phyloP scores from a whole-genome alignment of 176 grass and related monocot species.

The Tuctoria greenei region DNA sequence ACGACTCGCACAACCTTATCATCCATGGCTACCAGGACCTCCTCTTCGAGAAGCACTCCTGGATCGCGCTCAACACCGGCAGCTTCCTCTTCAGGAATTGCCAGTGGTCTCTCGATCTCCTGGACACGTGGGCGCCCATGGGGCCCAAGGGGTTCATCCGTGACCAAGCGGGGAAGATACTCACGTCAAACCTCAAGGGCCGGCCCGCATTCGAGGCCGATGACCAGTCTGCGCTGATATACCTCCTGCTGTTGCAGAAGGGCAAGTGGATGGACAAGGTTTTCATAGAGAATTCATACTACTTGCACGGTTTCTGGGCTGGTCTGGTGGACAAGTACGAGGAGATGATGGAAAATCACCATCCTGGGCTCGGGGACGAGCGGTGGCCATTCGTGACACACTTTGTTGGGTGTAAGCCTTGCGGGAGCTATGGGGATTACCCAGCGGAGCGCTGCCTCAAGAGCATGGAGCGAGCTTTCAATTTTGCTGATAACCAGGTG shows the following conservation, averaged over 20 bases:
- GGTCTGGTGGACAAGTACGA: conserved; percentile 90
- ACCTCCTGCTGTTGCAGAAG: conserved; percentile 80
- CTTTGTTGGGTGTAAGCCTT: conserved; percentile 93
- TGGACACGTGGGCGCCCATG: conserved; percentile 86
- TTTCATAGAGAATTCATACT: conserved; percentile 88
- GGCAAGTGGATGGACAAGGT: conserved; percentile 81
- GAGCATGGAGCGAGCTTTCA: conserved; percentile 91
- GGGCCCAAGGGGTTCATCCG: conserved; percentile 74
- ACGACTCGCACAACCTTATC: conserved; percentile 69
- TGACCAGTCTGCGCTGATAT: conserved; percentile 87
- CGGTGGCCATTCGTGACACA: conserved; percentile 92
- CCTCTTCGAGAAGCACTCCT: conserved; percentile 76
- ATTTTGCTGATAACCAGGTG: conserved; percentile 94
- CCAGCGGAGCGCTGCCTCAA: conserved; percentile 75
- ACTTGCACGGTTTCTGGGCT: conserved; percentile 89
- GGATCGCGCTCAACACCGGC: conserved; percentile 89
- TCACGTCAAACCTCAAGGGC: conserved; percentile 73
- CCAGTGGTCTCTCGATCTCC: conserved; percentile 91
- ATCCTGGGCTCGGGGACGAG: conserved; percentile 80
- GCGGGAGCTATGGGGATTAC: conserved; percentile 96
- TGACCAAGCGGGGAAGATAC: conserved; percentile 67
- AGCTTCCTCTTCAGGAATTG: conserved; percentile 88
- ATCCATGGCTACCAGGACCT: conserved; percentile 92
- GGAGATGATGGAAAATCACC: conserved; percentile 93
- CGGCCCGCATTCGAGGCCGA: conserved; percentile 87